Evolutionary conservation across 2,329 filamentous ascomycete species (phyloP), one percentile per base, ranked within the genome.

Genomic region (Rosellinia necatrix): DNA sequence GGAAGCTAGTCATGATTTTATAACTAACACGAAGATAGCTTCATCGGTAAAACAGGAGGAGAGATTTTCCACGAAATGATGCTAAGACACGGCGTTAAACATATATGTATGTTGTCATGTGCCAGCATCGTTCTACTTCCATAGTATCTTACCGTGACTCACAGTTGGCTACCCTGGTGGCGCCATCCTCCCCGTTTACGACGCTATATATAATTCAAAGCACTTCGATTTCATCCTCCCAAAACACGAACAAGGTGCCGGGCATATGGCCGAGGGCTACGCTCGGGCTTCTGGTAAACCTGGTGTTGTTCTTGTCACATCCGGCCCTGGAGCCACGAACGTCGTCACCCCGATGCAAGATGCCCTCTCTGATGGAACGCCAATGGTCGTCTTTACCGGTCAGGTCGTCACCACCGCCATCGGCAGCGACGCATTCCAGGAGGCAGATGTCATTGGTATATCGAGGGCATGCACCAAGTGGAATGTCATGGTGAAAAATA

Each of bases 11-110:
- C 32, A 19, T 19, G 24, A 38, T 30, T 19, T 34, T 17, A 19
- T 25, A 13, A 34, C 47, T 66, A 37, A 67, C 56, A 13, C 3
- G 32, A 7, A 42, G 37, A 52, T 64, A 91, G 88, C 58, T 96
- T 97, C 75, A 91, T 97, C 70, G 93, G 93, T 62, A 93, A 92
- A 82, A 96, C 86, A 46, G 93, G 94, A 71, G 94, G 94, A 71
- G 88, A 97, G 75, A 97, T 97, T 67, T 96, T 97, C 76, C 92
- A 97, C 75, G 93, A 97, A 78, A 97, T 97, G 93, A 97, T 99
- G 92, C 82, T 96, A 60, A 84, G 93, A 70, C 90, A 93, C 67
- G 84, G 81, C 66, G 93, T 99, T 53, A 94, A 97, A 79, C 91
- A 97, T 74, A 84, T 97, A 70, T 97, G 91, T 96, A 81, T 71